A percentile compares a stretch with the other conserved stretches of the same genome.
These are phyloP conservation scores for Erysiphe neolycopersici DNA, from an alignment of 2,329 filamentous ascomycete genomes.

Conservation along the genomic window DNA sequence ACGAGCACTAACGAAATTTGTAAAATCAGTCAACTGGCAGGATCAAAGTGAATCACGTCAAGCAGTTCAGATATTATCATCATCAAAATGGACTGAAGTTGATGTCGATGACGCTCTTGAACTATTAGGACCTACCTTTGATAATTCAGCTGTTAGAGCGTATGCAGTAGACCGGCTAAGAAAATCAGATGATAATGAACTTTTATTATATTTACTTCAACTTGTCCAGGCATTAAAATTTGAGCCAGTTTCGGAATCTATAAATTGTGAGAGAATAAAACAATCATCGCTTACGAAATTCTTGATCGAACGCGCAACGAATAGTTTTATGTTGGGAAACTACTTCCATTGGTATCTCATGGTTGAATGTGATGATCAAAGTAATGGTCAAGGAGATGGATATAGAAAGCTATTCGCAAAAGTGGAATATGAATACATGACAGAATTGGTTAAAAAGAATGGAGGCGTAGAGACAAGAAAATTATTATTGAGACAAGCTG, in stretches of 20 bases:
- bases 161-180: conserved; percentile 82
- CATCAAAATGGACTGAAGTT: conserved; percentile 68
- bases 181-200: conserved; percentile 77
- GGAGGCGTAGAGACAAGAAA: conserved; percentile 49
- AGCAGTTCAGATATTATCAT: conserved; percentile 59
- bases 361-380: conserved; percentile 66
- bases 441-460: conserved; percentile 45
- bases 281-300: conserved; percentile 78
- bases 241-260: conserved; percentile 42
- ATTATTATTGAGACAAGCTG: conserved; percentile 60
- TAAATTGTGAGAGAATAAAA: conserved; percentile 31
- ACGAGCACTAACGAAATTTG: conserved; percentile 77
- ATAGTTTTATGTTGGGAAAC: conserved; percentile 76
- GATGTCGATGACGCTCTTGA: conserved; percentile 93
- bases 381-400: conserved; percentile 43
- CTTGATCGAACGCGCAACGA: conserved; percentile 61
- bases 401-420: conserved; percentile 74
- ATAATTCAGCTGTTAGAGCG: conserved; percentile 63
- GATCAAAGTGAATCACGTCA: conserved; percentile 66
- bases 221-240: conserved; percentile 92
- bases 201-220: conserved; percentile 75
- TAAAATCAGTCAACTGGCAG: conserved; percentile 91
- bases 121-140: conserved; percentile 72
- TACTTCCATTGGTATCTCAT: conserved; percentile 97
- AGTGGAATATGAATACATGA: conserved; percentile 91